Evolutionary conservation across 352 stramenopile genomes (phyloP), one percentile per base, ranked within the genome.

Genomic region (Blastocystis sp.): DNA sequence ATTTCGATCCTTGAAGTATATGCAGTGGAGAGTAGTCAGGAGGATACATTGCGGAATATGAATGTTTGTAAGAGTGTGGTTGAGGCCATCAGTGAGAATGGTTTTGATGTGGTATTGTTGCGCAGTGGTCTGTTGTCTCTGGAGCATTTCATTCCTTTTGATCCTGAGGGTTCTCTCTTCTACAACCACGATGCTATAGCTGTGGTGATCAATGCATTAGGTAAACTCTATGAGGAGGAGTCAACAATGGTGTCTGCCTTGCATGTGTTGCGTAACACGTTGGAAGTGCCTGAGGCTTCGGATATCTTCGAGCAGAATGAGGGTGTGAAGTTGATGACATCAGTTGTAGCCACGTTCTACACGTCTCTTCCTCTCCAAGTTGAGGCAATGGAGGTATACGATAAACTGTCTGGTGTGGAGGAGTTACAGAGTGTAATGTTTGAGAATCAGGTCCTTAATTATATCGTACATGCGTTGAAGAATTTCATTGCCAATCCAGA

Each of bases 401-500:
- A 42, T n/a, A 11, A 43, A 49, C 49, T 83, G 29, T 43, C 71
- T 32, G 51, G 14, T 27, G 27, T 54, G 24, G 71, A 83, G 71
- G 71, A 83, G 29, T 56, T 83, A 56, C 71, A 83, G 71, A 83
- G 46, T 35, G 32, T 83, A n/a, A 43, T 83, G 46, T 83, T 83
- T 54, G 71, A 83, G 71, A 83, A 83, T 49, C 71, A 83, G 71
- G 71, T 54, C 6, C 71, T 83, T 43, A 83, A 83, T 49, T 83
- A 83, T 37, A 27, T 65, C 12, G 71, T 83, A 37, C 21, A 83
- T 42, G 52, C 49, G n/a, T 35, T 83, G 71, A 66, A 51, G 51
- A 65, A 65, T 56, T 83, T 83, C 71, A 29, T 11, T 21, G 71
- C 46, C 16, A 66, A 46, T n/a, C 71, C 71, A 16, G 51, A 32